Evolutionary conservation across 148 eudicot genomes (phyloP), one percentile per base, ranked within the genome.

Genomic region (Hydrangea macrophylla): DNA sequence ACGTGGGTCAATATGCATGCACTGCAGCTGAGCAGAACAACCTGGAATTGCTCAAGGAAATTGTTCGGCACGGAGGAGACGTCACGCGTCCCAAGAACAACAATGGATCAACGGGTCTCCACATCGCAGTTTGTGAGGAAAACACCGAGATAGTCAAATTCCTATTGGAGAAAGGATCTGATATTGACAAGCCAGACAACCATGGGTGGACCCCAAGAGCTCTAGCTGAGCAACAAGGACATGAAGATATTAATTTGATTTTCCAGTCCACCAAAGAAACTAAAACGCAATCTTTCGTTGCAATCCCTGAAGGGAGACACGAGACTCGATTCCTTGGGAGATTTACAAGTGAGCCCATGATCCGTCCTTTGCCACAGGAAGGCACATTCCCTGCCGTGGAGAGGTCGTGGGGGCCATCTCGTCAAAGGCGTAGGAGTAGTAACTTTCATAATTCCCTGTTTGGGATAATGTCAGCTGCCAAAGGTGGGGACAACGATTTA

Each of bases 161-260:
- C 55, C 84, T 88, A 9, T 56, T 91, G 10, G 79, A 82, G 18
- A 75, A 77, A 44, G 94, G 94, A 51, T 79, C 85, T 0, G 74
- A 83, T 33, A 40, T 81, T 55, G 88, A 88, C 67, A 69, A 66
- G 74, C 78, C 78, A 0, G 88, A 88, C 28, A 65, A 26, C 45
- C 57, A 73, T 24, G 88, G 88, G 7, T 88, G 95, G 97, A 83
- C 90, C 24, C 71, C 97, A 0, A 71, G 95, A 35, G 77, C 65
- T 11, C 75, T 88, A 3, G 95, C 97, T 0, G 97, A 86, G 58
- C 95, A 88, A 45, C 97, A 91, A 74, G 88, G 88, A 5, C 94
- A 88, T 20, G 86, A 84, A 5, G 87, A 79, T 8, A 88, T 91
- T 60, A 73, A 71, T 18, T 48, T 68, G 25, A 76, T 91, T 20